Conservation (phyloP, 148 eudicot genomes). For the Polygonum aviculare region DNA sequence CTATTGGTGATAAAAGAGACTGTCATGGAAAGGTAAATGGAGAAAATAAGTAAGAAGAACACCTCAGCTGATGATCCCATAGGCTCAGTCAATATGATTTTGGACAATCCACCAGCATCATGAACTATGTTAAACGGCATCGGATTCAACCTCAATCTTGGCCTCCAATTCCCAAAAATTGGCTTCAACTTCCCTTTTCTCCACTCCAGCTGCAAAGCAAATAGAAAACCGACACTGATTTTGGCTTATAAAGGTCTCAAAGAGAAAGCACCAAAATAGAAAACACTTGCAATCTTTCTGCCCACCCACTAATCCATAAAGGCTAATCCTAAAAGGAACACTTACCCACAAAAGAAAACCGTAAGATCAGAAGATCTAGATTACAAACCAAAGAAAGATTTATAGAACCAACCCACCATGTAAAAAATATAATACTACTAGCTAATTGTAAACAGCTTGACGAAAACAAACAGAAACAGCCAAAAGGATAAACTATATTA, state of each 20-base stretch:
- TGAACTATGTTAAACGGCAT: conserved; percentile 38
- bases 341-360: background rate
- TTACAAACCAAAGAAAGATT: background rate
- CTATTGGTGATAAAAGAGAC: background rate
- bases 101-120: conserved; percentile 47
- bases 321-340: background rate
- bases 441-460: conserved; percentile 3
- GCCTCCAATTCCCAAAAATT: conserved; percentile 26
- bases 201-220: conserved; percentile 34
- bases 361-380: background rate
- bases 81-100: conserved; percentile 48
- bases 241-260: background rate
- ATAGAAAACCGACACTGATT: background rate
- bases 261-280: background rate
- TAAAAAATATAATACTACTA: background rate
- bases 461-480: conserved; percentile 7
- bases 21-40: background rate
- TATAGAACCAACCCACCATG: conserved; percentile 7
- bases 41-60: background rate
- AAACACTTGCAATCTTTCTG: background rate
- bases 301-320: conserved; percentile 3
- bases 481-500: background rate
- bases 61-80: conserved; percentile 92
- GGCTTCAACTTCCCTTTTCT: conserved; percentile 28
- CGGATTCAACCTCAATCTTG: conserved; percentile 18